These are phyloP conservation scores for Colletotrichum eremochloae DNA, from an alignment of 2,329 filamentous ascomycete genomes.

Conservation along the genomic window DNA sequence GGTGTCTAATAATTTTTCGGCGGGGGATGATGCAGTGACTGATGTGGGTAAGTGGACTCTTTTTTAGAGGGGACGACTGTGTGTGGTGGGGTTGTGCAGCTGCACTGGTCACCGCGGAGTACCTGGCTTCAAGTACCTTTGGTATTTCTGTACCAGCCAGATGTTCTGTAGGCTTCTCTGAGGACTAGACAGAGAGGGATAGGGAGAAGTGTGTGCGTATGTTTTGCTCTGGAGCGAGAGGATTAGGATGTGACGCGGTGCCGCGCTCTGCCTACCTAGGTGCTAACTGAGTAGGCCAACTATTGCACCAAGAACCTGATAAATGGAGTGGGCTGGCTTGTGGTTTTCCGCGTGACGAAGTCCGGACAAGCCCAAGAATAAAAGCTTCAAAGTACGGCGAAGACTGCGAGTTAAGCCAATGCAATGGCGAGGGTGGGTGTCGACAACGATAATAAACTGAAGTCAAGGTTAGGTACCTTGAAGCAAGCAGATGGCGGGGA, in stretches of 20 bases:
- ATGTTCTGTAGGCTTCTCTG: not conserved
- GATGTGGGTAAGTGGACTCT: conserved; percentile 40
- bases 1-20: conserved; percentile 42
- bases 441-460: not conserved
- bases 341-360: not conserved
- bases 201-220: too few relatives aligned
- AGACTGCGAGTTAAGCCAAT: not conserved
- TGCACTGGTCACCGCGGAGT: conserved; percentile 28
- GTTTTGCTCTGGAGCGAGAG: not conserved
- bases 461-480: not conserved
- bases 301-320: not conserved
- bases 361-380: not conserved
- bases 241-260: not conserved
- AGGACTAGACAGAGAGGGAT: not conserved
- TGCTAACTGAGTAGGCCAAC: not conserved
- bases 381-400: conserved; percentile 7
- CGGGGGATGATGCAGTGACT: conserved; percentile 39
- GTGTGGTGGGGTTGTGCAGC: conserved; percentile 35
- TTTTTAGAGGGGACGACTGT: conserved; percentile 38
- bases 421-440: not conserved
- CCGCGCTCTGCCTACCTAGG: not conserved
- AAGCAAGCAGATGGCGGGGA: not conserved
- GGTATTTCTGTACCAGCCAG: conserved; percentile 5
- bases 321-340: not conserved
- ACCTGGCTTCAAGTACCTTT: conserved; percentile 27